Evolutionary conservation across 768 basidiomycete species (phyloP), one percentile per base, ranked within the genome.

Genomic region (Phaeotremella fagi): DNA sequence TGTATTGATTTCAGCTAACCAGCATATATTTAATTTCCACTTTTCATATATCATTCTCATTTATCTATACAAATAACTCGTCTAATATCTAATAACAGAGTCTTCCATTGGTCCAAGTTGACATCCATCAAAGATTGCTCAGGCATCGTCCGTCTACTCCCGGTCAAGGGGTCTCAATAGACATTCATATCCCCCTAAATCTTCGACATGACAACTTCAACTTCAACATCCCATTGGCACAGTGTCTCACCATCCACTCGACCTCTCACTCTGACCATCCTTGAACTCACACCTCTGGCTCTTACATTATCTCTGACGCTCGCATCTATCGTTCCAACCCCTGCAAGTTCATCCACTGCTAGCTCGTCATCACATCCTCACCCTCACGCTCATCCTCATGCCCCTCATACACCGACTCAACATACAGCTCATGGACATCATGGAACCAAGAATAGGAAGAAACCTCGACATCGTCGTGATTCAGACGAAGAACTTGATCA

Each of bases 291-390:
- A 0, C 69, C 73, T 5, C 54, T 74, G 16, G 68, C 71, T 9
- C 50, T 74, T 16, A 74, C 73, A 4, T 60, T 74, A 11, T 64
- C 73, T 0, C 55, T 74, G n/a, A 64, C 71, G n/a, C 64, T 70
- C 31, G 62, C 68, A 6, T 1, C 48, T 63, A 14, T 50, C 49
- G 27, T 52, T n/a, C 49, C 54, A n/a, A 29, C 53, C 42, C 24
- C 46, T 26, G 36, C 57, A 3, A 15, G 43, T 20, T 44, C 48
- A 20, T 31, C 36, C 23, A 33, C n/a, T n/a, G 29, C 53, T 9
- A 42, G 28, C 48, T 26, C 55, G 11, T 38, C 27, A 24, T 29
- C 7, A 3, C n/a, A 4, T 18, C 59, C 12, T 3, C n/a, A n/a
- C n/a, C n/a, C n/a, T n/a, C n/a, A n/a, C n/a, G n/a, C n/a, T n/a